Evolutionary conservation across 805 yeast genomes (phyloP).

Genomic region (Helenozyma baotianmanensis): DNA sequence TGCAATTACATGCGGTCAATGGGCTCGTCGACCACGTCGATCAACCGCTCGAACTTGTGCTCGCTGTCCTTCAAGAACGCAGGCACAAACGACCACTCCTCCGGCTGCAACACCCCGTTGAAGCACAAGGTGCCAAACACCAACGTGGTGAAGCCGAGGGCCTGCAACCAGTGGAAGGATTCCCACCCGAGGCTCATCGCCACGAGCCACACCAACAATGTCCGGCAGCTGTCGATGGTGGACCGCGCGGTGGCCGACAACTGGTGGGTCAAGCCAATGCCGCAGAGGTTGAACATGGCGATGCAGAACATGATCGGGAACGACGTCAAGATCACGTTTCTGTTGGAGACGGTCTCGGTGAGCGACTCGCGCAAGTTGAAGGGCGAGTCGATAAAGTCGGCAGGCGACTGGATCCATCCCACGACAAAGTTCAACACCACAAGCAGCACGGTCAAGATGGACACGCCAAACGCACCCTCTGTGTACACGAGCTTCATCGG

Average conservation of each 20-base stretch:
- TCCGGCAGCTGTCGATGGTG: slow-evolving; percentile 74
- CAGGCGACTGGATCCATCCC: slow-evolving; percentile 28
- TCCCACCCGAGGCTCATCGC: slow-evolving; percentile 77
- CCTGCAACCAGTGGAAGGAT: slow-evolving; percentile 54
- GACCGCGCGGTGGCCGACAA: slow-evolving; percentile 75
- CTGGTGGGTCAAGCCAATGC: slow-evolving; percentile 60
- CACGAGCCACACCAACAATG: slow-evolving; percentile 69
- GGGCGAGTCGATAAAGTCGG: slow-evolving; percentile 41
- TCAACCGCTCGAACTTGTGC: slow-evolving; percentile 14
- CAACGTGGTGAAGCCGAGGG: slow-evolving; percentile 56
- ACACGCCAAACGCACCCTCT: slow-evolving; percentile 67
- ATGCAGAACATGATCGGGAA: slow-evolving; percentile 67
- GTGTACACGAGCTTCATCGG: slow-evolving; percentile 67
- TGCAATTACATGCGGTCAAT: slow-evolving; percentile 19
- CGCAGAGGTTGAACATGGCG: slow-evolving; percentile 67
- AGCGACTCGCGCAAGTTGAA: slow-evolving; percentile 54
- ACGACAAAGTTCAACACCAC: slow-evolving; percentile 36
- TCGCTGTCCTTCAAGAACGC: slow-evolving; percentile 29
- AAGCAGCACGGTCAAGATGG: slow-evolving; percentile 43
- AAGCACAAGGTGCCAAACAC: slow-evolving; percentile 72
- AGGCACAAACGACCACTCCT: slow-evolving; percentile 46
- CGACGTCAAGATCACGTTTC: slow-evolving; percentile 47
- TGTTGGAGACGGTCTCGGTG: slow-evolving; percentile 41
- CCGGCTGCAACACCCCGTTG: slow-evolving; percentile 62
- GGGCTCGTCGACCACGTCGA: slow-evolving; percentile 28